Evolutionary conservation across 2,329 filamentous ascomycete genomes (phyloP).

Genomic region (Aspergillus aculeatinus): DNA sequence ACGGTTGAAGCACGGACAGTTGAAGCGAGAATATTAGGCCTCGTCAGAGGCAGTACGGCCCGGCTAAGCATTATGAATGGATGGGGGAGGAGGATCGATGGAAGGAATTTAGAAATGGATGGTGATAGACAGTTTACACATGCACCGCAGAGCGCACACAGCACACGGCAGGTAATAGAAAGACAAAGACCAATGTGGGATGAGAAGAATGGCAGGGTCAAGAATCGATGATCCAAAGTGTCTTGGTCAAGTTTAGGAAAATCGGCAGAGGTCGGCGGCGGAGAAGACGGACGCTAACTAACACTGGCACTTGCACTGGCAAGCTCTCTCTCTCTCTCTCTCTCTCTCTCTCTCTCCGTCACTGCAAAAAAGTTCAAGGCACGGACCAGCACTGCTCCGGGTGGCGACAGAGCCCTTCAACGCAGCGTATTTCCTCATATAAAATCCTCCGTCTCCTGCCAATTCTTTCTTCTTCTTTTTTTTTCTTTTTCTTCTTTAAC

Average conservation of each 20-base stretch:
- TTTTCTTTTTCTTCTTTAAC: constrained; percentile 41
- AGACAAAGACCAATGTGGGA: not conserved
- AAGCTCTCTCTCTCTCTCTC: too few relatives aligned
- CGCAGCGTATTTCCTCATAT: constrained; percentile 23
- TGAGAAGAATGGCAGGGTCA: not conserved
- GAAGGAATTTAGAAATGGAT: constrained; percentile 6
- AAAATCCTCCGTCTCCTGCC: constrained; percentile 20
- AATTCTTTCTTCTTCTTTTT: constrained; percentile 15
- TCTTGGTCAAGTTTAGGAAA: not conserved
- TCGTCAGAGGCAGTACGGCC: constrained; percentile 46
- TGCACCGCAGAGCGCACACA: constrained; percentile 15
- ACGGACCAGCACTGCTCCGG: constrained; percentile 21
- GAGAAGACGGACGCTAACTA: not conserved
- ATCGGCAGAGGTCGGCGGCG: not conserved
- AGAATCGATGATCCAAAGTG: not conserved
- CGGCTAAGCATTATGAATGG: constrained; percentile 43
- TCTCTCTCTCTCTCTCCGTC: not conserved
- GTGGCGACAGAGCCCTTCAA: constrained; percentile 21
- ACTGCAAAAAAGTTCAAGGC: constrained; percentile 30
- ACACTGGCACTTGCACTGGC: not conserved
- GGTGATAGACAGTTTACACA: constrained; percentile 19
- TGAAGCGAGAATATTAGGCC: constrained; percentile 40
- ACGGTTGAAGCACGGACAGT: constrained; percentile 36
- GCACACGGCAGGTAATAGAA: not conserved
- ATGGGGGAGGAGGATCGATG: not conserved